Base-by-base conservation (phyloP, 176 grass and related monocot genomes). In the Oryza punctata region DNA sequence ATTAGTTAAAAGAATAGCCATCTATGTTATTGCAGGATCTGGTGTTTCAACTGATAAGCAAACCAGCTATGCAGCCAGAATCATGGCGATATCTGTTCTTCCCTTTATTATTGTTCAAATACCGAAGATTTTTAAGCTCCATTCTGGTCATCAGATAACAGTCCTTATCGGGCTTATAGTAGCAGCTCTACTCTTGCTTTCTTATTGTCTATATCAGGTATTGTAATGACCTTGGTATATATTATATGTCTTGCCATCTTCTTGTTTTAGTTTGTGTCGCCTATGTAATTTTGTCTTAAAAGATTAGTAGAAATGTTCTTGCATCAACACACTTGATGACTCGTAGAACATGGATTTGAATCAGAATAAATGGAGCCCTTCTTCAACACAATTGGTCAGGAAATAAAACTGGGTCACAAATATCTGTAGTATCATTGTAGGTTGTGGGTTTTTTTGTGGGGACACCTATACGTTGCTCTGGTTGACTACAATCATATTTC, bases 171-270 rank as follows among this genome's bases (percentile, higher is more conserved):
- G 91, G 77, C 50, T 96, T 65, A 84, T 96, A 73, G 45, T 68
- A 73, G 83, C 96, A 63, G 81, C 78, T 85, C 40, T 85, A 50
- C 89, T 96, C 86, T 35, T 96, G 85, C 84, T 99, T 68, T 64
- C 73, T 21, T 99, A 99, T 65, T 94, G 92, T 71, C 72, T 99
- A 37, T 96, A 99, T 85, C 96, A 97, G 92, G 95, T 94, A 92
- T 76, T 49, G 32, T 87, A 49, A 69, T 78, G 13, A 78, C 37
- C 65, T 84, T 9, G 18, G 35, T 43, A 24, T 65, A 41, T 29
- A 70, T 10, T 69, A 14, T 84, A 37, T 10, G 14, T 46, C 7
- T 78, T 81, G 33, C 15, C 2, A 72, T 9, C 46, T 69, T 71
- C 14, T 74, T 23, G 28, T 83, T 63, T 70, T 38, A 78, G 68